Evolutionary conservation across 2,329 filamentous ascomycete species (phyloP).

Genomic region (Sclerotinia subarctica): DNA sequence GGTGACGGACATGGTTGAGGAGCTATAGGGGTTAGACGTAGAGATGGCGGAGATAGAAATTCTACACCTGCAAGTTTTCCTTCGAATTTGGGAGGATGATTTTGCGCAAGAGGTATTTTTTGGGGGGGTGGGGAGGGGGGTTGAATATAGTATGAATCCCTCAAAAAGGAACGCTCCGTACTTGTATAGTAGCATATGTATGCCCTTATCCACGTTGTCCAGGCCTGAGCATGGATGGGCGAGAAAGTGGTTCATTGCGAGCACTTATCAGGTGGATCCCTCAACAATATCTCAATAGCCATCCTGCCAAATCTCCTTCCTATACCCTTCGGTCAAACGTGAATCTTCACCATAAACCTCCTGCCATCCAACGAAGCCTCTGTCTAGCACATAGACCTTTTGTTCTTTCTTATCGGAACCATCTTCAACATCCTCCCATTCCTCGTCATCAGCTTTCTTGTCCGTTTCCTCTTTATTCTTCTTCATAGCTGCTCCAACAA

Average conservation of each 20-base stretch:
- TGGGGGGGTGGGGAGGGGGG: background rate
- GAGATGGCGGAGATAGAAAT: background rate
- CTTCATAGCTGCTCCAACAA: constrained; percentile 28
- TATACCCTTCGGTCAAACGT: constrained; percentile 77
- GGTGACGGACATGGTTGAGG: background rate
- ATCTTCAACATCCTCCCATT: constrained; percentile 35
- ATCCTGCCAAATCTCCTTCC: constrained; percentile 74
- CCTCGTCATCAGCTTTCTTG: constrained; percentile 36
- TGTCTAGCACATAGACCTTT: constrained; percentile 75
- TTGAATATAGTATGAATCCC: background rate
- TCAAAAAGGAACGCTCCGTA: background rate
- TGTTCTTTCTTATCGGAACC: constrained; percentile 48
- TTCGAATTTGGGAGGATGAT: background rate
- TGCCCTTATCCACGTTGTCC: background rate
- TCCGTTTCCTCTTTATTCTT: constrained; percentile 30
- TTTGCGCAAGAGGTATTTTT: background rate
- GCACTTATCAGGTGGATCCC: background rate
- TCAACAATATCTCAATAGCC: constrained; percentile 29
- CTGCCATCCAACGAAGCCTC: constrained; percentile 88
- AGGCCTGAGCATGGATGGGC: background rate
- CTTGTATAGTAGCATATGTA: background rate
- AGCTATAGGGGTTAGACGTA: background rate
- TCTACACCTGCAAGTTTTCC: background rate
- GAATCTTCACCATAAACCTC: constrained; percentile 75
- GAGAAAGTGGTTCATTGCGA: background rate